Base-by-base conservation (phyloP, 441 rosid genomes). In the Croton setiger region DNA sequence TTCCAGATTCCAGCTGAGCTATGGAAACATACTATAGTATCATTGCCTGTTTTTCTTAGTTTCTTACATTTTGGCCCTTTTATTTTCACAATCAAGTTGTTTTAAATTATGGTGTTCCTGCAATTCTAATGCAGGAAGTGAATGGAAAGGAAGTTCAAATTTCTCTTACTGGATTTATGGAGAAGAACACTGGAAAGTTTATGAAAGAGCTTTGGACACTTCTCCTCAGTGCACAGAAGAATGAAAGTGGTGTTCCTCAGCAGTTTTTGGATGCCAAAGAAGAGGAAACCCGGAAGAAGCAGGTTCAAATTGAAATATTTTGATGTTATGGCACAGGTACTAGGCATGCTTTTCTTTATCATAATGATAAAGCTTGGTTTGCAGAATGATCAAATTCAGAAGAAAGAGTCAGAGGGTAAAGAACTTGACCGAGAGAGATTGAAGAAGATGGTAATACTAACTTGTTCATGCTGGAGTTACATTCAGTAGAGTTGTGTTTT, bases 171-270 rank as follows among this genome's bases (percentile, higher is more conserved):
- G 98, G 99, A 68, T 96, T 96, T 80, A 96, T 96, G 99, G 98
- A 96, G 82, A 96, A 96, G 73, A 89, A 89, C 79, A 96, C 96
- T 43, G 94, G 80, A 20, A 96, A 87, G 83, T 96, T 96, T 73
- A 96, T 93, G 97, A 96, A 91, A 78, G 99, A 96, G 83, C 97
- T 96, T 39, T 96, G 97, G 99, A 70, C 80, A 14, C 99, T 91
- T 78, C 89, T 96, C 66, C 74, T 93, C 57, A 93, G 99, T 70
- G 99, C 99, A 0, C 91, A 89, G 82, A 86, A 79, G 71, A 93
- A 88, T 80, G 79, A 86, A 11, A 96, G 94, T 64, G 99, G 99
- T 71, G 87, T 93, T 74, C 99, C 98, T 11, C 98, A 92, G 69
- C 92, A 86, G 70, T 88, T 92, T 68, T 76, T 96, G 79, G 98